Base-by-base conservation (phyloP, 352 stramenopile genomes). In the Globisporangium sylvaticum region DNA sequence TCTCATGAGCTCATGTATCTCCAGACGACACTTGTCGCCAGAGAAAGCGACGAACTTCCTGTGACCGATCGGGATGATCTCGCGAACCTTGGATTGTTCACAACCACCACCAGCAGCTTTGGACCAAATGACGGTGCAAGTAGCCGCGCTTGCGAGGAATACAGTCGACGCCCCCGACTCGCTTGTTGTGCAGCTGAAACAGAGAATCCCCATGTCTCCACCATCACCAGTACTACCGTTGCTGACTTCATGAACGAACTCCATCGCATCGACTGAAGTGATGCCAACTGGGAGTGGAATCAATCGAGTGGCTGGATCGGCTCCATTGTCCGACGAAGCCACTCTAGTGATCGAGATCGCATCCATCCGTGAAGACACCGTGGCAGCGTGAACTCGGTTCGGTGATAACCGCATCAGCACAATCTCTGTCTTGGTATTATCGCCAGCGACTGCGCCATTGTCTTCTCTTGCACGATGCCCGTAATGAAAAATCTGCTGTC, bases 321-420 rank as follows among this genome's bases (percentile, higher is more conserved):
- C 12, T 8, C 39, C 42, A 7, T 32, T 37, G n/a, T 0, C 58
- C 8, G 18, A 15, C 46, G 46, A 4, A 4, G 12, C 18, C 9
- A 59, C 9, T 20, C 37, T 52, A 4, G 44, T 50, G 46, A 84
- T 53, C 8, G 44, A 55, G 42, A 81, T 56, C 39, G 8, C 50
- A 42, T 72, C 46, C n/a, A 75, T 71, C 5, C 4, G 58, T 20
- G 76, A 72, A 20, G 70, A 69, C 2, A 83, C 58, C 1, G 46
- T 73, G 0, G 76, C 78, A 15, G 76, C 48, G 25, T 31, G 37
- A 3, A 66, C 15, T 8, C 57, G 58, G 37, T 61, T 73, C 0
- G 68, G 55, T 4, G 79, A 84, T 7, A 87, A 55, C 9, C 71
- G 64, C 34, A 84, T 25, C 10, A 77, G 20, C 1, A 63, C 65